Conservation (phyloP, 1,284 basidiomycete genomes). For the Sporisorium scitamineum region DNA sequence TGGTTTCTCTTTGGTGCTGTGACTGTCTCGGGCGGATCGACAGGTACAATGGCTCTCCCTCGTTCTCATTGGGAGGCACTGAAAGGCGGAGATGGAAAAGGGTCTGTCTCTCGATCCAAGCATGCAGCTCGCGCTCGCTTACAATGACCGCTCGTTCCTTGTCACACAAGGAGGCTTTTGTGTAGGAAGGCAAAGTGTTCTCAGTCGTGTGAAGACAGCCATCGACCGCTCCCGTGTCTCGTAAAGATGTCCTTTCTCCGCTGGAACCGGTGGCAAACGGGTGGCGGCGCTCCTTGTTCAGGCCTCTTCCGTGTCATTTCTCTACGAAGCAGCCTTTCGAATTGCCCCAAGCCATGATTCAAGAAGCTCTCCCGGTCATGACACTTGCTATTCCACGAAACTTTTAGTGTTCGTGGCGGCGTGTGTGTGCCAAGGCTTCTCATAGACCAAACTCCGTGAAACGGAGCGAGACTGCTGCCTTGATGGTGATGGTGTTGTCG, state of each 20-base stretch:
- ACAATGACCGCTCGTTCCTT: not conserved
- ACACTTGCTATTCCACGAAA: no score
- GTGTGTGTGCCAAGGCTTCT: no score
- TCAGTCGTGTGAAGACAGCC: not conserved
- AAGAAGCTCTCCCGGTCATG: no score
- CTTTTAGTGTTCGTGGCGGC: no score
- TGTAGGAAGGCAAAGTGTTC: not conserved
- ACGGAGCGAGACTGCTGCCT: no score
- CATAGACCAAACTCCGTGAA: no score
- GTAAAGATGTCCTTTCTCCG: not conserved
- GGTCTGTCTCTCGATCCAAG: conserved; percentile 7
- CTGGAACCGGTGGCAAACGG: not conserved
- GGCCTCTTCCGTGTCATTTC: not conserved
- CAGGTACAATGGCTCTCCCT: not conserved
- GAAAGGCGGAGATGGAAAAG: conserved; percentile 18
- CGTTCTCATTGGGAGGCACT: not conserved
- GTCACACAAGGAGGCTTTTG: not conserved
- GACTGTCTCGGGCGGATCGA: not conserved
- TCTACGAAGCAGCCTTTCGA: no score
- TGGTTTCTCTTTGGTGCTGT: not conserved
- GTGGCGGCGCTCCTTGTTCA: not conserved
- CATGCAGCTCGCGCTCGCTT: conserved; percentile 7
- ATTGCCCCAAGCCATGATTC: no score
- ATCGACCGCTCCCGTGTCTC: not conserved
- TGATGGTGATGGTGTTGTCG: not conserved